These are phyloP conservation scores for Spraguea lophii DNA, from an alignment of 371 early-diverging fungal genomes.

Conservation along the genomic window DNA sequence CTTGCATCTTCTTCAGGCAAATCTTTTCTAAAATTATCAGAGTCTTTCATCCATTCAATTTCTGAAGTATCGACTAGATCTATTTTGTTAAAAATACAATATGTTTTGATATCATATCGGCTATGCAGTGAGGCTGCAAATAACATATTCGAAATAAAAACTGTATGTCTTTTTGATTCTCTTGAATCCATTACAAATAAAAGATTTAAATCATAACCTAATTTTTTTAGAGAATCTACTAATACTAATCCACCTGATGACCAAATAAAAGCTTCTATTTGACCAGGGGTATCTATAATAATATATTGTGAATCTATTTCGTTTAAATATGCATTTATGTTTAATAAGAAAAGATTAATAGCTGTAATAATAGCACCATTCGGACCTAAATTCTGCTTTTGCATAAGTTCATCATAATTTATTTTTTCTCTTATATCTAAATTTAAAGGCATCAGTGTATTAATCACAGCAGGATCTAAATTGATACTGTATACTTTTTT, in stretches of 20 bases:
- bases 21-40: constrained; percentile 70
- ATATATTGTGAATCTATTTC: constrained; percentile 49
- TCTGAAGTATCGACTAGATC: constrained; percentile 68
- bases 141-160: constrained; percentile 97
- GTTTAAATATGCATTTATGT: constrained; percentile 69
- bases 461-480: constrained; percentile 83
- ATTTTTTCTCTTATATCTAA: constrained; percentile 92
- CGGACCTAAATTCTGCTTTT: constrained; percentile 86
- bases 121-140: constrained; percentile 60
- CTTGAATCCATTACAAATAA: constrained; percentile 89
- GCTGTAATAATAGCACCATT: constrained; percentile 91
- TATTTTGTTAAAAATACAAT: constrained; percentile 84
- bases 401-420: constrained; percentile 92
- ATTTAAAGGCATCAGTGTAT: constrained; percentile 74
- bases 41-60: constrained; percentile 82
- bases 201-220: constrained; percentile 68
- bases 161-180: constrained; percentile 65
- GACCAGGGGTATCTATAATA: constrained; percentile 95
- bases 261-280: constrained; percentile 99
- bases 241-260: constrained; percentile 90
- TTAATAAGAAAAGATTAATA: constrained; percentile 80
- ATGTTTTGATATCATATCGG: constrained; percentile 60
- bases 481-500: constrained; percentile 67
- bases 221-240: constrained; percentile 58
- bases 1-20: constrained; percentile 49